Evolutionary conservation across 345 rosid genomes (phyloP).

Genomic region (Gossypium australe): DNA sequence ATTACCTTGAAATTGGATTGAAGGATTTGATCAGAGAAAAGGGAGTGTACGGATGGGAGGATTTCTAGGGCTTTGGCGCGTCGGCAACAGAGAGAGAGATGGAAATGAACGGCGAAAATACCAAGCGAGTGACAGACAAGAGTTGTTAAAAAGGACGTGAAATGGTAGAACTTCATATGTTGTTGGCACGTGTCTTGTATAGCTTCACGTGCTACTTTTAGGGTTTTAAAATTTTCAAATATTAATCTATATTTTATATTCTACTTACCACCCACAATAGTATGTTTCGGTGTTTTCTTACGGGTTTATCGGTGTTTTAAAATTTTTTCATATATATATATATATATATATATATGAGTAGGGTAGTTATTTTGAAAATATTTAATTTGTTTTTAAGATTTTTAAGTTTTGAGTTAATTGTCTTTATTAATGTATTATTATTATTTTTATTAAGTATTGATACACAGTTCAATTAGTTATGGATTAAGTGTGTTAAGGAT

Average conservation of each 20-base stretch:
- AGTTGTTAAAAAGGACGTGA: conserved; percentile 23
- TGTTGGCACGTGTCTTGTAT: conserved; percentile 27
- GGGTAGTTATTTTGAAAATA: no score
- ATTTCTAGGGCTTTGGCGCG: conserved; percentile 26
- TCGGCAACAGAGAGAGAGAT: conserved; percentile 25
- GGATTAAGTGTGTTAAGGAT: rapidly evolving
- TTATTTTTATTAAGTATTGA: no score
- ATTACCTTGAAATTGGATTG: conserved; percentile 16
- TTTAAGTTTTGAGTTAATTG: no score
- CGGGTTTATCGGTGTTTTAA: no score
- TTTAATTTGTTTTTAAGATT: no score
- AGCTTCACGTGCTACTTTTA: conserved; percentile 31
- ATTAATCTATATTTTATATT: no score
- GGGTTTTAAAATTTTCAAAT: conserved; percentile 1
- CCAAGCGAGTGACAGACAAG: conserved; percentile 15
- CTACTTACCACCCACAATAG: no score
- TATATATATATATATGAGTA: no score
- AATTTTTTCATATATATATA: no score
- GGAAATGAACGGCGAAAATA: background rate
- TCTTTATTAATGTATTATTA: no score
- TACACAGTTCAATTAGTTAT: no score
- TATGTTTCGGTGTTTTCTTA: no score
- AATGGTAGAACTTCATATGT: conserved; percentile 24
- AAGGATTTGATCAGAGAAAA: background rate
- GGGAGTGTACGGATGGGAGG: background rate